phyloP scores from a whole-genome alignment of 164 flowering plant species.

The Umbilicus rupestris region DNA sequence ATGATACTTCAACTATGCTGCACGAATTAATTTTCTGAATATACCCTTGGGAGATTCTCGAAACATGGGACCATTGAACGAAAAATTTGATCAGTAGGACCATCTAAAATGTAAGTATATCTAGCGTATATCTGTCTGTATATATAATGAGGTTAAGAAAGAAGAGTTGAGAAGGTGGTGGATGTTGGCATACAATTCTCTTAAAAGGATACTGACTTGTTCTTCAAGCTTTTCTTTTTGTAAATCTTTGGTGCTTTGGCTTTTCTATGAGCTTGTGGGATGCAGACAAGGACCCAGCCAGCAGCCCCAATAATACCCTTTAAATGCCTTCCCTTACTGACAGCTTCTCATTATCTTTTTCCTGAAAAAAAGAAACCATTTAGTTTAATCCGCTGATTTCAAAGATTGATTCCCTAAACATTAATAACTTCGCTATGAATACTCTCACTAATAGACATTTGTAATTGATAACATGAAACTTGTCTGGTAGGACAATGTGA shows the following conservation, averaged over 20 bases:
- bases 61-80: not conserved
- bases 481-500: slow-evolving; percentile 4
- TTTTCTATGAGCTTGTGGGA: not conserved
- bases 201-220: not conserved
- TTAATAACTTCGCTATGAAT: not conserved
- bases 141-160: not conserved
- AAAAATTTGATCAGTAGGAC: not conserved
- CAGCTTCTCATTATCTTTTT: slow-evolving; percentile 6
- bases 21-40: not conserved
- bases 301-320: not conserved
- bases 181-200: not conserved
- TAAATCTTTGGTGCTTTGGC: not conserved
- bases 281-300: not conserved
- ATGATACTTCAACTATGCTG: not conserved
- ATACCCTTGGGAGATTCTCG: not conserved
- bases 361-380: not conserved
- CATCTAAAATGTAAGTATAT: not conserved
- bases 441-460: not conserved
- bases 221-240: not conserved
- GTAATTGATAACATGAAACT: not conserved
- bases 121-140: no score
- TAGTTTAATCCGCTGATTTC: not conserved
- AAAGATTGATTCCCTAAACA: not conserved
- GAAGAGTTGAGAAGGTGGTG: not conserved
- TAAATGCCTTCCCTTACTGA: slow-evolving; percentile 5